A percentile compares a stretch with the other conserved stretches of the same genome.
Evolutionary conservation across 2,329 filamentous ascomycete species (phyloP).

Genomic region (Aureobasidium sp.): DNA sequence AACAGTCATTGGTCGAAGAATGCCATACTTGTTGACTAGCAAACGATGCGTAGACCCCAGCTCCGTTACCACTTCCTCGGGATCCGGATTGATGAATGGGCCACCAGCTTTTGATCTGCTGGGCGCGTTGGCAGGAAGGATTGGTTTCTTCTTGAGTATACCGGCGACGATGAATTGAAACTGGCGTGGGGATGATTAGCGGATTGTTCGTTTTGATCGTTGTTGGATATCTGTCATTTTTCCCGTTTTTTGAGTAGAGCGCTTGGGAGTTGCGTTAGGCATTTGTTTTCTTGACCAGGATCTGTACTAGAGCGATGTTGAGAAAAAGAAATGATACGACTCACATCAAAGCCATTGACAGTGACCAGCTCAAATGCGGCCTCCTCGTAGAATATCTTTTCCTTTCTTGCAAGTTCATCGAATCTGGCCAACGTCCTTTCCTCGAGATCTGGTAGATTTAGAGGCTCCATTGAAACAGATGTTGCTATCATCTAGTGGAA

Average conservation of each 20-base stretch:
- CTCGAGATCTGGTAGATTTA: conserved; percentile 12
- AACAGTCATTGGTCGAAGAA: conserved; percentile 32
- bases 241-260: not conserved
- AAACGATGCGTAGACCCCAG: conserved; percentile 29
- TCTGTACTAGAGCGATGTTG: not conserved
- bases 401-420: conserved; percentile 9
- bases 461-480: not conserved
- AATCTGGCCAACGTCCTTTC: conserved; percentile 7
- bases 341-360: conserved; percentile 12
- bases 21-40: conserved; percentile 34
- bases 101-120: conserved; percentile 11
- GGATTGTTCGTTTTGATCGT: not conserved
- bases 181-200: not conserved
- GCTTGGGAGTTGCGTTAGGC: not conserved
- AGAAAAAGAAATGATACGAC: no score
- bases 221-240: not conserved
- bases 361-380: conserved; percentile 1
- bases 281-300: not conserved
- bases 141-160: conserved; percentile 15
- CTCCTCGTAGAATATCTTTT: conserved; percentile 15
- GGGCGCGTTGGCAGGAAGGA: conserved; percentile 11
- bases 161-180: conserved; percentile 15
- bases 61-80: conserved; percentile 23
- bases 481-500: not conserved
- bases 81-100: conserved; percentile 15